Percentiles rank a stretch among this genome's conserved stretches.
phyloP scores from a whole-genome alignment of 2,329 filamentous ascomycete genomes.

The Leptoxyphium fumago region DNA sequence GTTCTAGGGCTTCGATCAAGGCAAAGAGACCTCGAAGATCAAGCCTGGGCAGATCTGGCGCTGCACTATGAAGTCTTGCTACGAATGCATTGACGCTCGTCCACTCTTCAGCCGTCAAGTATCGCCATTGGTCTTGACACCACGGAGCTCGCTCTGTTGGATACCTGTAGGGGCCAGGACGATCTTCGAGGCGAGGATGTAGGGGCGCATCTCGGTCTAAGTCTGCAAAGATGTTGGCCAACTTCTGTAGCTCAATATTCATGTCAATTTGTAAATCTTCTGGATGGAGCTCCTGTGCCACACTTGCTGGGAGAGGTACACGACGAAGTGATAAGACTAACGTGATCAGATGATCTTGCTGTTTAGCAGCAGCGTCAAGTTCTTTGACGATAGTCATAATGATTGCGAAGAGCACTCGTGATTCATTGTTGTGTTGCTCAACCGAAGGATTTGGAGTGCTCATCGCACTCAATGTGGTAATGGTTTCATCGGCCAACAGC shows the following conservation, averaged over 20 bases:
- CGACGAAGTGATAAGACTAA: not conserved
- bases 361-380: not conserved
- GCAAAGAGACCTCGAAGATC: not conserved
- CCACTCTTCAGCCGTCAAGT: not conserved
- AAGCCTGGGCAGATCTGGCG: not conserved
- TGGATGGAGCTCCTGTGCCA: not conserved
- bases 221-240: not conserved
- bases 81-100: not conserved
- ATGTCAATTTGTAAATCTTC: not conserved
- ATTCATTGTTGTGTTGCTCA: not conserved
- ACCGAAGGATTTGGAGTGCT: not conserved
- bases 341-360: not conserved
- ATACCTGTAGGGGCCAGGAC: not conserved
- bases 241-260: not conserved
- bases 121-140: not conserved
- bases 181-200: not conserved
- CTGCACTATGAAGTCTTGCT: not conserved
- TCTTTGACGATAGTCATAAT: not conserved
- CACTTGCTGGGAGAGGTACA: not conserved
- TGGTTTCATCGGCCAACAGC: not conserved
- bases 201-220: not conserved
- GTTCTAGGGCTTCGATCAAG: not conserved
- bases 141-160: not conserved
- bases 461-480: not conserved
- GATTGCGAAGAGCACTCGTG: not conserved